Conservation (phyloP, 2,329 filamentous ascomycete genomes). For the Pyrenochaeta sp. region DNA sequence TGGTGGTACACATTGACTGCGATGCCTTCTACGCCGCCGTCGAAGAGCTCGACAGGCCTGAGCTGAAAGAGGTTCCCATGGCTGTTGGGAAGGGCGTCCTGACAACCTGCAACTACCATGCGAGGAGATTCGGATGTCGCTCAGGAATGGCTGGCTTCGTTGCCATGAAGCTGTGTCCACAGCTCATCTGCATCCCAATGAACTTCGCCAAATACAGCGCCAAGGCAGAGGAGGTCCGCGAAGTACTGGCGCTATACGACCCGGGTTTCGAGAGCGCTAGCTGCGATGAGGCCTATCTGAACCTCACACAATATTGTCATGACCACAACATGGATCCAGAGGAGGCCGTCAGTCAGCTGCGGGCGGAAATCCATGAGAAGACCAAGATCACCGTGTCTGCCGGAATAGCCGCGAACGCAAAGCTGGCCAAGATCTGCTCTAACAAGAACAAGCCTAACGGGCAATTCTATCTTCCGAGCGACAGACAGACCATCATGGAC, state of each 20-base stretch:
- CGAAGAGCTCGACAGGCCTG: slow-evolving; percentile 77
- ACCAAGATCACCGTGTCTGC: slow-evolving; percentile 90
- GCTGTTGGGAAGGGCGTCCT: slow-evolving; percentile 81
- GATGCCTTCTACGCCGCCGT: slow-evolving; percentile 98
- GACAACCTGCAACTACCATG: slow-evolving; percentile 85
- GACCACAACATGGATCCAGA: slow-evolving; percentile 73
- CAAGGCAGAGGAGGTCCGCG: slow-evolving; percentile 87
- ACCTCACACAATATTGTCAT: slow-evolving; percentile 84
- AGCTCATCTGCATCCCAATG: slow-evolving; percentile 80
- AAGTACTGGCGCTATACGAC: slow-evolving; percentile 86
- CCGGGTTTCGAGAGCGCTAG: slow-evolving; percentile 90
- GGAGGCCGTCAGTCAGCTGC: slow-evolving; percentile 79
- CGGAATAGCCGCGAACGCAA: slow-evolving; percentile 91
- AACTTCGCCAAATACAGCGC: slow-evolving; percentile 92
- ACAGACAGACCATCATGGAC: slow-evolving; percentile 77
- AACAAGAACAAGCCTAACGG: slow-evolving; percentile 98
- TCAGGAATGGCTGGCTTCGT: slow-evolving; percentile 98
- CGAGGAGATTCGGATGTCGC: slow-evolving; percentile 86
- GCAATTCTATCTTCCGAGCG: slow-evolving; percentile 78
- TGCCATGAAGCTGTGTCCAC: slow-evolving; percentile 90
- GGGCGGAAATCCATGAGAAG: slow-evolving; percentile 76
- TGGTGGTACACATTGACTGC: slow-evolving; percentile 91
- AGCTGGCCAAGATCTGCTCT: slow-evolving; percentile 92
- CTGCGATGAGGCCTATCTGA: slow-evolving; percentile 95
- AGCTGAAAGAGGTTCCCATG: slow-evolving; percentile 86